These are phyloP conservation scores for Macrophomina phaseolina DNA, from an alignment of 2,329 filamentous ascomycete genomes.

Conservation along the genomic window DNA sequence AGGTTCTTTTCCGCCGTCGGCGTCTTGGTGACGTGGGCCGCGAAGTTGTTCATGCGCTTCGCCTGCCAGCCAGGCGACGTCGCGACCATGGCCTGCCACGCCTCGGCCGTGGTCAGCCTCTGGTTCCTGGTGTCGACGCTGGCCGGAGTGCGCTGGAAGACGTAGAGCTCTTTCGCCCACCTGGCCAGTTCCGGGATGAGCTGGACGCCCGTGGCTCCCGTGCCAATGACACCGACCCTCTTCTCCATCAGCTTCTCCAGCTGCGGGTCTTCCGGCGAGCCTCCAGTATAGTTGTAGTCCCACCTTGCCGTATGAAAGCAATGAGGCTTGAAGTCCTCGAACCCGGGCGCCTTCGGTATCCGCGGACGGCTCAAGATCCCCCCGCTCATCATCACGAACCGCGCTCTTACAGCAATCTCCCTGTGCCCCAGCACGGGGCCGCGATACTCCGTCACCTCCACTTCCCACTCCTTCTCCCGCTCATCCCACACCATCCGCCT, in stretches of 20 bases:
- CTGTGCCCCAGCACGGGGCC: slow-evolving; percentile 40
- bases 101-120: background rate
- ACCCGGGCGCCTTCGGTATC: slow-evolving; percentile 41
- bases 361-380: slow-evolving; percentile 41
- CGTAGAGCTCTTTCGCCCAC: slow-evolving; percentile 32
- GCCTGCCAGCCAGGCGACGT: slow-evolving; percentile 55
- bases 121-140: slow-evolving; percentile 41
- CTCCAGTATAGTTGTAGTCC: slow-evolving; percentile 40
- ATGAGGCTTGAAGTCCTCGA: slow-evolving; percentile 41
- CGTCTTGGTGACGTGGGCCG: slow-evolving; percentile 43
- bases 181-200: slow-evolving; percentile 37
- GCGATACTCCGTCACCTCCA: slow-evolving; percentile 46
- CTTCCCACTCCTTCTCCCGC: slow-evolving; percentile 39
- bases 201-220: slow-evolving; percentile 38
- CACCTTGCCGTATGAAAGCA: slow-evolving; percentile 39
- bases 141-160: slow-evolving; percentile 40
- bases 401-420: slow-evolving; percentile 40
- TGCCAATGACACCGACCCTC: slow-evolving; percentile 36
- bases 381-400: slow-evolving; percentile 33
- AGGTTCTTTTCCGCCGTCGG: slow-evolving; percentile 49
- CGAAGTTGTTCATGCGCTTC: slow-evolving; percentile 54
- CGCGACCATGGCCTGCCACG: slow-evolving; percentile 24
- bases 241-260: slow-evolving; percentile 30
- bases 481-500: slow-evolving; percentile 60
- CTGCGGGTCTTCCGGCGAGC: slow-evolving; percentile 36